These are phyloP conservation scores for Trichodelitschia bisporula DNA, from an alignment of 495 filamentous ascomycete genomes.

Conservation along the genomic window DNA sequence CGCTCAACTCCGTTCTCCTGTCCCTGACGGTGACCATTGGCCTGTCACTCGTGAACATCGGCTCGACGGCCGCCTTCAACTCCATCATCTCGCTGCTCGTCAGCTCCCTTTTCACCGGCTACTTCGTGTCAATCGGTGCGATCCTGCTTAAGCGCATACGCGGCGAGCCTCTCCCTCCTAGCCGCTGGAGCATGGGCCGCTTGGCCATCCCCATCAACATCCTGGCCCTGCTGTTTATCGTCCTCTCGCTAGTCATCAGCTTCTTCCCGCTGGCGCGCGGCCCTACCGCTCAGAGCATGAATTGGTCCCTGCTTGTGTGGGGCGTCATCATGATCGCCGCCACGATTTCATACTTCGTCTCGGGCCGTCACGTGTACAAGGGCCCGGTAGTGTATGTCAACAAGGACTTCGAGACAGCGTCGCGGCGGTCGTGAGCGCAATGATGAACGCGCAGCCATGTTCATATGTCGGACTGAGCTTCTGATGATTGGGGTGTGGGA, in stretches of 20 bases:
- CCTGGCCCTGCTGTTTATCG: constrained; percentile 7
- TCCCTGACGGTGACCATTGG: constrained; percentile 25
- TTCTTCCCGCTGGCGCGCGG: constrained; percentile 9
- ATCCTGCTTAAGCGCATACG: constrained; percentile 6
- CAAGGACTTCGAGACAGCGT: constrained; percentile 6
- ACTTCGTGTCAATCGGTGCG: constrained; percentile 8
- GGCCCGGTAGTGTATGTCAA: constrained; percentile 13
- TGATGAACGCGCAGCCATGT: no score
- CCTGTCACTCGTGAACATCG: constrained; percentile 35
- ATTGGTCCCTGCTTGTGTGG: constrained; percentile 13
- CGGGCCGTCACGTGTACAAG: constrained; percentile 9
- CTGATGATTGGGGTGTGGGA: no score
- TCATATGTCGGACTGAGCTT: no score
- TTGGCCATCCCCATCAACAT: constrained; percentile 8
- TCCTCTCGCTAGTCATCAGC: constrained; percentile 7
- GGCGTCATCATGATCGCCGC: constrained; percentile 9
- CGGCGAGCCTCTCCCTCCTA: constrained; percentile 6
- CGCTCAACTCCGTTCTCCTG: constrained; percentile 24
- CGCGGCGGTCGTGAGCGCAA: no score
- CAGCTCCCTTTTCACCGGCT: constrained; percentile 7
- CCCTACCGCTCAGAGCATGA: constrained; percentile 8
- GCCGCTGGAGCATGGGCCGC: constrained; percentile 7
- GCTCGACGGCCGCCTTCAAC: constrained; percentile 28
- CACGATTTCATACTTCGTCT: constrained; percentile 7
- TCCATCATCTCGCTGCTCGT: constrained; percentile 21